These are phyloP conservation scores for Tritrichomonas musculus DNA, from an alignment of 208 protist genomes.

Conservation along the genomic window DNA sequence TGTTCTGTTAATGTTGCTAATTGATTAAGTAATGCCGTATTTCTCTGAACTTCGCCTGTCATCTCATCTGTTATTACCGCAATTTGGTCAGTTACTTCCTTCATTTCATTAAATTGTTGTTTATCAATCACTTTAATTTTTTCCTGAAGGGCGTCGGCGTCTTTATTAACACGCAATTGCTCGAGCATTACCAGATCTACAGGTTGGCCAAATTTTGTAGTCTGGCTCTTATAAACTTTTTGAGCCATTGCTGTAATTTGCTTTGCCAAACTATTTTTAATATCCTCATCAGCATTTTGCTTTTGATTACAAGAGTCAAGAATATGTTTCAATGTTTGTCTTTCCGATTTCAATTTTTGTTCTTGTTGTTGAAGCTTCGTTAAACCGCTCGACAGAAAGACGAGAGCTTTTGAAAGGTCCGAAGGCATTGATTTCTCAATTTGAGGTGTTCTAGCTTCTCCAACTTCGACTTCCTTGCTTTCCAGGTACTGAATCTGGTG, in stretches of 20 bases:
- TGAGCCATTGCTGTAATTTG: constrained; percentile 26
- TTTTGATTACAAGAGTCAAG: not conserved
- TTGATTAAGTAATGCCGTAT: not conserved
- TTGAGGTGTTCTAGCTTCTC: not conserved
- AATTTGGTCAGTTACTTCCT: not conserved
- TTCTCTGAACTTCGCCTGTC: not conserved
- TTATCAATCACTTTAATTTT: not conserved
- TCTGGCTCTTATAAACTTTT: constrained; percentile 39
- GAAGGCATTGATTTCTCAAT: constrained; percentile 35
- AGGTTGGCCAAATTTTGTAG: constrained; percentile 40
- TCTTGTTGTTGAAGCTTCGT: constrained; percentile 32
- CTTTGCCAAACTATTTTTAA: not conserved
- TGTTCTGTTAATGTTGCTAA: not conserved
- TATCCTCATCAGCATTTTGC: not conserved
- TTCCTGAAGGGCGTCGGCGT: not conserved
- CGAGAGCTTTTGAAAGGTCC: constrained; percentile 37
- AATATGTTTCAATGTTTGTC: constrained; percentile 35
- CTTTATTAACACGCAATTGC: not conserved
- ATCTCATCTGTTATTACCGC: not conserved
- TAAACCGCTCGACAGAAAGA: constrained; percentile 39
- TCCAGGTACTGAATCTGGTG: constrained; percentile 40
- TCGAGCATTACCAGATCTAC: constrained; percentile 39
- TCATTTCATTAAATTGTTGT: not conserved
- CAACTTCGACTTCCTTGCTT: not conserved
- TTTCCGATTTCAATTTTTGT: constrained; percentile 38